These are phyloP conservation scores for Ephemerocybe angulata DNA, from an alignment of 768 basidiomycete genomes.

Conservation along the genomic window DNA sequence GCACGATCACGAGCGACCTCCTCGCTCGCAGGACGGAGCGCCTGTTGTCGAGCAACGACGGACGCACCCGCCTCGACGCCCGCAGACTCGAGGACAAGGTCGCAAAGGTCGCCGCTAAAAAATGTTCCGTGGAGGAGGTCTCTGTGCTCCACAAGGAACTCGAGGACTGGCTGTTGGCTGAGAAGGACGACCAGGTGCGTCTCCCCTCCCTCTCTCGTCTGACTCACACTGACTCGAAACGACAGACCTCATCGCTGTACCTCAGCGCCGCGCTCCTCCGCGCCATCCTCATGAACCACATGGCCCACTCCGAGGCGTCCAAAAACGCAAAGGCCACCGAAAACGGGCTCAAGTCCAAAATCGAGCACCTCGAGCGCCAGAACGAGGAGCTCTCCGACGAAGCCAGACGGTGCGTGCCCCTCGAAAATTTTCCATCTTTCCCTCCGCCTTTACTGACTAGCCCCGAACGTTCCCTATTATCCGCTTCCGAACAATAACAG, in stretches of 20 bases:
- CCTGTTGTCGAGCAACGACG: slow-evolving; percentile 40
- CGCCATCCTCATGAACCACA: slow-evolving; percentile 79
- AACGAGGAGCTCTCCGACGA: slow-evolving; percentile 65
- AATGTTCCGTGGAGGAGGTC: slow-evolving; percentile 86
- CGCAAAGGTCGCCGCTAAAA: slow-evolving; percentile 74
- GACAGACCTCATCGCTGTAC: slow-evolving; percentile 61
- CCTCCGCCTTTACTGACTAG: slow-evolving; percentile 7
- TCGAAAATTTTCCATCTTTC: neutral
- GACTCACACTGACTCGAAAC: neutral
- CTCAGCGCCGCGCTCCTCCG: slow-evolving; percentile 76
- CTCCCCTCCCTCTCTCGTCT: slow-evolving; percentile 15
- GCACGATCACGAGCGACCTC: slow-evolving; percentile 35
- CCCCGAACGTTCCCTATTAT: slow-evolving; percentile 8
- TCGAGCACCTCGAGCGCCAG: slow-evolving; percentile 60
- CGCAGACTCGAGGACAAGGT: slow-evolving; percentile 76
- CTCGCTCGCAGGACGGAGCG: slow-evolving; percentile 47
- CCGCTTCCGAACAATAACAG: too few species aligned
- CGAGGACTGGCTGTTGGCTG: slow-evolving; percentile 67
- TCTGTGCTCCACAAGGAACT: slow-evolving; percentile 74
- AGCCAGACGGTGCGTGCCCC: slow-evolving; percentile 58
- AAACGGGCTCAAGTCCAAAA: slow-evolving; percentile 54
- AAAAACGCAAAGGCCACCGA: slow-evolving; percentile 64
- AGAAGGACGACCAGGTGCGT: slow-evolving; percentile 67
- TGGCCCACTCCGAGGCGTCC: slow-evolving; percentile 74
- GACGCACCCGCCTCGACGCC: slow-evolving; percentile 50